Base-by-base conservation (phyloP, 192 early-diverging fungal genomes). In the Cladochytrium replicatum region DNA sequence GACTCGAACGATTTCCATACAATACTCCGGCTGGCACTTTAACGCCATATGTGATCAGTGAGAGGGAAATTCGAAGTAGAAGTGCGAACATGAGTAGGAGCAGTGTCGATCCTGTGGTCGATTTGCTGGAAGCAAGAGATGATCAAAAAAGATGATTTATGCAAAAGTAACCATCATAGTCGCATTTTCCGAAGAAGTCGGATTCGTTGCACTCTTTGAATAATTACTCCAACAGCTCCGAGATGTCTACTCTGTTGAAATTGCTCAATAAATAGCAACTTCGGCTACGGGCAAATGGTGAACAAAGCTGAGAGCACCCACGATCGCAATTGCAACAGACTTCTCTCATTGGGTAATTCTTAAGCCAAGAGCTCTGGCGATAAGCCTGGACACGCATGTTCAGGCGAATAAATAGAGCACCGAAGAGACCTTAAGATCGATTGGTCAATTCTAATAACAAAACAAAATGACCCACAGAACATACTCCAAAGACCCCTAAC, bases 121-220 rank as follows among this genome's bases (percentile, higher is more conserved):
- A 37, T 2, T 25, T 32, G 34, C 64, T 68, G 40, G 7, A 26
- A 6, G 23, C 3, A 48, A 27, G 15, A 11, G 22, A 22, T 57
- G 43, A 32, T 43, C 22, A 4, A 6, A 27, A 13, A 28, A 41
- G 54, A 52, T 21, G 15, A 30, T 4, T 27, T 17, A 55, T 29
- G 22, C 15, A 39, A 54, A 8, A 45, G 9, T 22, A 24, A 26
- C 37, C 4, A 46, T 38, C 50, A n/a, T 44, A 67, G 58, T 47
- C 52, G 63, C 72, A 75, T 0, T 62, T 3, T 0, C 68, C 57
- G 46, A 61, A 54, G 21, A 61, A 63, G 19, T 69, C 55, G 4
- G 58, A 46, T 46, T 75, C 55, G 7, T 73, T 73, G 43, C 94
- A 98, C 52, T 95, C 94, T 24, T 83, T 78, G 61, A 98, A 97